Conservation (phyloP, 306 rosid genomes). For the Glycine latifolia region DNA sequence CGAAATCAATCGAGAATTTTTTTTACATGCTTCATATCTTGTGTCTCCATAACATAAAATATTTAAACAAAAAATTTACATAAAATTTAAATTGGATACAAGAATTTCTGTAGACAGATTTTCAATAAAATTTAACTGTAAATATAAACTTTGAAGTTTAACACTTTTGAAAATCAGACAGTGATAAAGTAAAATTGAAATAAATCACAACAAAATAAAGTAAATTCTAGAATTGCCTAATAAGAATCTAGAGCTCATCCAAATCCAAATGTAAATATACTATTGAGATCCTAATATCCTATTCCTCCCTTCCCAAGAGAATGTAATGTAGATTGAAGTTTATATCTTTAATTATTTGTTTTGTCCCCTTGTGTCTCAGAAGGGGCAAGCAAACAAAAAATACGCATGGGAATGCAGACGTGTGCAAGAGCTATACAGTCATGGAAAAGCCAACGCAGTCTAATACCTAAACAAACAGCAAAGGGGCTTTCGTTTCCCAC, state of each 20-base stretch:
- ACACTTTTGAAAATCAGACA: not conserved
- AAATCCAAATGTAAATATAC: not conserved
- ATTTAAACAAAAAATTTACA: not conserved
- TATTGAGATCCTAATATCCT: not conserved
- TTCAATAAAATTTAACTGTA: not conserved
- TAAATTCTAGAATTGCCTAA: not conserved
- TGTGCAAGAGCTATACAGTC: conserved; percentile 21
- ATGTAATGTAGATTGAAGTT: not conserved
- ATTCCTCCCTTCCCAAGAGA: not conserved
- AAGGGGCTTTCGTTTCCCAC: not conserved
- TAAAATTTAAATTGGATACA: not conserved
- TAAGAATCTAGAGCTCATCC: not conserved
- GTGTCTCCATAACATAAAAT: not conserved
- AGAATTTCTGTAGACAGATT: not conserved
- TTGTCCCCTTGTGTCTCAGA: conserved; percentile 53
- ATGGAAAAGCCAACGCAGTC: conserved; percentile 34
- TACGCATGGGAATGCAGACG: not conserved
- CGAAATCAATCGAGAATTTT: not conserved
- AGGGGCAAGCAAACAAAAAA: conserved; percentile 52
- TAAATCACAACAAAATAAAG: not conserved
- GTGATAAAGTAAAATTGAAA: not conserved
- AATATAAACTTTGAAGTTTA: not conserved
- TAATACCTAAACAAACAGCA: not conserved
- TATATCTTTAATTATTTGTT: not conserved
- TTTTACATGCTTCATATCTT: not conserved